Conservation (phyloP, 108 stramenopile species). For the Skeletonema marinoi region DNA sequence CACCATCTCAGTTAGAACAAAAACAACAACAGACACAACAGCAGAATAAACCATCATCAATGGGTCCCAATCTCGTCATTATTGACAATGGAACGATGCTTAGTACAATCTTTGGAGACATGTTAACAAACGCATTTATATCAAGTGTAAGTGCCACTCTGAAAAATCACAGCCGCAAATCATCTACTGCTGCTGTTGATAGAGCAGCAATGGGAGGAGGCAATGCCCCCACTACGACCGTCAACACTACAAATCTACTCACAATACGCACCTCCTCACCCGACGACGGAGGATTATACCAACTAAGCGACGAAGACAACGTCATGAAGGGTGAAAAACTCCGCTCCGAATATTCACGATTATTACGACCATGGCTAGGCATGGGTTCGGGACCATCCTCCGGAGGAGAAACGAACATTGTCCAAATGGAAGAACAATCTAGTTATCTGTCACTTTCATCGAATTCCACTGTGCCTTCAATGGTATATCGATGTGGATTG, state of each 20-base stretch:
- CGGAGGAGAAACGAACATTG: constrained; percentile 2
- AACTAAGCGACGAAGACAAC: constrained; percentile 12
- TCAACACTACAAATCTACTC: constrained; percentile 22
- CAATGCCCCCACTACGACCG: background rate
- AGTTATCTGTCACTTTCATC: constrained; percentile 14
- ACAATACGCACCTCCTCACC: constrained; percentile 31
- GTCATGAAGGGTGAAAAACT: constrained; percentile 23
- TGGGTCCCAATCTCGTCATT: constrained; percentile 52
- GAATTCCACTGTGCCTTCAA: constrained; percentile 6
- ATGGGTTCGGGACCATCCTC: constrained; percentile 18
- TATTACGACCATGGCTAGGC: constrained; percentile 40
- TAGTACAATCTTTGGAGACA: constrained; percentile 51
- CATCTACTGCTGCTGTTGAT: background rate
- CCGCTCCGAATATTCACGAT: constrained; percentile 28
- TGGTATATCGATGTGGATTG: constrained; percentile 63
- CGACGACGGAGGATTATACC: constrained; percentile 45
- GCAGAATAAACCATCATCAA: background rate
- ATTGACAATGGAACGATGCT: constrained; percentile 71
- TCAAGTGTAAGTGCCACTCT: constrained; percentile 43
- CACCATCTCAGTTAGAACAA: background rate
- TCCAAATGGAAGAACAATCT: constrained; percentile 33
- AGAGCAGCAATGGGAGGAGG: background rate
- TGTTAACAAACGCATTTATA: constrained; percentile 56
- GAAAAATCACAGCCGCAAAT: constrained; percentile 1
- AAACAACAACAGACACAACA: background rate